phyloP scores from a whole-genome alignment of 176 grass and related monocot species.

The Triticum turgidum region DNA sequence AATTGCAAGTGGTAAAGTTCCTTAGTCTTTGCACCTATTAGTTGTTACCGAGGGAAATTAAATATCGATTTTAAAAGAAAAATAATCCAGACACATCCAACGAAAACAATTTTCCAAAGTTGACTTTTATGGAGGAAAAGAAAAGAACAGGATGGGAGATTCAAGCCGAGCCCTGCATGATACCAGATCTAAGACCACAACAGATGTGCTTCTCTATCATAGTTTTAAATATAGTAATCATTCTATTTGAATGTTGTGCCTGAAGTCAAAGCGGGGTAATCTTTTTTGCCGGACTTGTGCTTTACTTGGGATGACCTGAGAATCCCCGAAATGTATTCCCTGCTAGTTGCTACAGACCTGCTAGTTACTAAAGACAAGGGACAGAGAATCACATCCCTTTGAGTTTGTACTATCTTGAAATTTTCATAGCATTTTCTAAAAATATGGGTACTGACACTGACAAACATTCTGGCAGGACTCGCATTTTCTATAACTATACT shows the following conservation, averaged over 20 bases:
- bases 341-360: neutral
- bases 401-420: neutral
- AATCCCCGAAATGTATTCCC: too few species aligned
- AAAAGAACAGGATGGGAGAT: neutral
- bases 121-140: neutral
- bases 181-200: neutral
- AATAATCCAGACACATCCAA: neutral
- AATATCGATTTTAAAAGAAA: neutral
- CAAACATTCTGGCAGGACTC: slow-evolving; percentile 5
- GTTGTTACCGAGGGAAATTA: neutral
- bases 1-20: slow-evolving; percentile 77
- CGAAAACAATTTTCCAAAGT: neutral
- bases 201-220: neutral
- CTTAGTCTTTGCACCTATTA: slow-evolving; percentile 33
- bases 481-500: neutral
- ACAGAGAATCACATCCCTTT: neutral
- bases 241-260: neutral
- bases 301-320: neutral
- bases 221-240: neutral
- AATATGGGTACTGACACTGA: neutral
- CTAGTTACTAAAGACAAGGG: neutral
- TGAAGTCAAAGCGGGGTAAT: neutral
- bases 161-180: neutral
- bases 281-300: neutral
- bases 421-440: neutral